phyloP scores from a whole-genome alignment of 495 filamentous ascomycete species.

The Thermochaetoides thermophila region DNA sequence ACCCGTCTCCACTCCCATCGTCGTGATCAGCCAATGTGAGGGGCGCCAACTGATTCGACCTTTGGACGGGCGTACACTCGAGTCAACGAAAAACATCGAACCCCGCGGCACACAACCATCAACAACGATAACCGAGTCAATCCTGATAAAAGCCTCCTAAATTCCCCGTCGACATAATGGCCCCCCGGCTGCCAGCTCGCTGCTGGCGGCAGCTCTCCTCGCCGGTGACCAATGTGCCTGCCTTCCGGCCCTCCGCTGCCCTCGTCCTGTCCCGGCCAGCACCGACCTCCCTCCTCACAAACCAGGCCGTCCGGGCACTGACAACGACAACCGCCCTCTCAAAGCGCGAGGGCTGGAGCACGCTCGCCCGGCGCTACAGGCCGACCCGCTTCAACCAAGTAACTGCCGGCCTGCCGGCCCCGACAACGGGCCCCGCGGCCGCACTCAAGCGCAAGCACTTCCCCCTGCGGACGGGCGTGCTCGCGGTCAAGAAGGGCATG shows the following conservation, averaged over 20 bases:
- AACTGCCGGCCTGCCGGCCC: constrained; percentile 35
- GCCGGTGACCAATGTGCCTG: constrained; percentile 15
- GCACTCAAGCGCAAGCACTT: constrained; percentile 69
- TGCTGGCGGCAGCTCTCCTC: constrained; percentile 24
- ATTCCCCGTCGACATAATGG: no score
- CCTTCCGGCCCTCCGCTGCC: constrained; percentile 15
- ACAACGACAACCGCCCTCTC: constrained; percentile 3
- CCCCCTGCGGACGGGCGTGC: constrained; percentile 64
- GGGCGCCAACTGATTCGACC: background rate
- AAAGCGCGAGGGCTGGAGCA: constrained; percentile 40
- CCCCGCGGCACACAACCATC: constrained; percentile 1
- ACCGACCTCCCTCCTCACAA: constrained; percentile 1
- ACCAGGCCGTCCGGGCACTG: constrained; percentile 13
- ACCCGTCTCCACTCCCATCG: constrained; percentile 1
- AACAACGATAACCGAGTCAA: no score
- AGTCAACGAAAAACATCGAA: background rate
- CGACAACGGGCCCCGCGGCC: constrained; percentile 58
- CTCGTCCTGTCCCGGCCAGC: constrained; percentile 5
- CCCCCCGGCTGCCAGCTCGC: constrained; percentile 37
- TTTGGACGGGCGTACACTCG: background rate
- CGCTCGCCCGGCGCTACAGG: constrained; percentile 20
- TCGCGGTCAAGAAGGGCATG: constrained; percentile 89
- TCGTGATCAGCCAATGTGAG: constrained; percentile 5
- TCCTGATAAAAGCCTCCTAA: no score
- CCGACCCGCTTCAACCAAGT: constrained; percentile 38